These are phyloP conservation scores for Tolypocladium pustulatum DNA, from an alignment of 2,329 filamentous ascomycete species.

Conservation along the genomic window DNA sequence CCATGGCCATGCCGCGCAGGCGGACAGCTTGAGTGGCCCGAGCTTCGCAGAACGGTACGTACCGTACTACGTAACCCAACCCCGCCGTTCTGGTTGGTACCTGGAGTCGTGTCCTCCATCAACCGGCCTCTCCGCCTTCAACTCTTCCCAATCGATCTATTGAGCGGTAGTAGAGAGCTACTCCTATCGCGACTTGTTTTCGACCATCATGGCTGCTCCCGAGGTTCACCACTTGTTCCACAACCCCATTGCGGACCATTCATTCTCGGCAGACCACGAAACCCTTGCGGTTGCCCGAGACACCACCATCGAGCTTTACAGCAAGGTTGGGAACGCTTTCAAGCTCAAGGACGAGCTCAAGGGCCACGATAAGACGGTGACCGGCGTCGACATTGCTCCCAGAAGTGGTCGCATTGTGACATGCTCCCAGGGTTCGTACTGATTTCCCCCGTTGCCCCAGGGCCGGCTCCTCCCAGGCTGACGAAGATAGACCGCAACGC, in stretches of 20 bases:
- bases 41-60: background rate
- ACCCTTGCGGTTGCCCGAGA: constrained; percentile 88
- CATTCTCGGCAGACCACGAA: constrained; percentile 85
- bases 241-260: constrained; percentile 92
- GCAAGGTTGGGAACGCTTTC: constrained; percentile 61
- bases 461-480: constrained; percentile 3
- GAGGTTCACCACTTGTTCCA: constrained; percentile 97
- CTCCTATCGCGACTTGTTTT: constrained; percentile 29
- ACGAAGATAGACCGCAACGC: constrained; percentile 72
- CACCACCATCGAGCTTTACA: constrained; percentile 81
- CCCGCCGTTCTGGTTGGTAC: background rate
- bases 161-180: constrained; percentile 88
- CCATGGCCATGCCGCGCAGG: background rate
- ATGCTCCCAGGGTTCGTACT: constrained; percentile 73
- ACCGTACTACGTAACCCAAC: background rate
- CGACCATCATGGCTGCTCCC: constrained; percentile 61
- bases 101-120: background rate
- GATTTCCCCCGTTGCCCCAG: background rate
- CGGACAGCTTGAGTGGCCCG: background rate
- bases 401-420: constrained; percentile 89
- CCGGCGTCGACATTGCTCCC: constrained; percentile 90
- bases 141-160: background rate
- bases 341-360: constrained; percentile 85
- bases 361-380: constrained; percentile 95
- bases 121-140: background rate